Conservation (phyloP, 805 yeast genomes). For the Dipodascus geniculatus region DNA sequence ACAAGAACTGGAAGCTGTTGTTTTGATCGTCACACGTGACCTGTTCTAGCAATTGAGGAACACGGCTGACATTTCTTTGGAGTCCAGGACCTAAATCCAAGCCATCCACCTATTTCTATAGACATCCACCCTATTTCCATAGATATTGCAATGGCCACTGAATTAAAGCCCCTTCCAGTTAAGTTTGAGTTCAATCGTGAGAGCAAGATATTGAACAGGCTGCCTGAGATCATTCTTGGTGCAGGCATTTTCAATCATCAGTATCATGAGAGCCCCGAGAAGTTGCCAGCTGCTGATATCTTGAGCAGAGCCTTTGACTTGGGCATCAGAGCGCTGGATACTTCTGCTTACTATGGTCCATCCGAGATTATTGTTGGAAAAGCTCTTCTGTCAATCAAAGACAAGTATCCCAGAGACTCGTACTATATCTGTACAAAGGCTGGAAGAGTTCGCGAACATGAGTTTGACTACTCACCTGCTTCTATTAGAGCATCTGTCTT, state of each 20-base stretch:
- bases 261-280: constrained; percentile 58
- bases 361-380: constrained; percentile 66
- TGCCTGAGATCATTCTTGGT: constrained; percentile 48
- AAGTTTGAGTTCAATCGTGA: neutral
- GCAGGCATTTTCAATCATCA: constrained; percentile 83
- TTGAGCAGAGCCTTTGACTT: constrained; percentile 45
- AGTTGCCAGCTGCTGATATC: constrained; percentile 46
- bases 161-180: neutral
- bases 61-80: too few relatives aligned
- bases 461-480: constrained; percentile 61
- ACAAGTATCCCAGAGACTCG: constrained; percentile 40
- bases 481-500: constrained; percentile 50
- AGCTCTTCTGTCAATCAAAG: constrained; percentile 36
- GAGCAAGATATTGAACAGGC: constrained; percentile 22
- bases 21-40: neutral
- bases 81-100: too few relatives aligned
- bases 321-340: constrained; percentile 74
- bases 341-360: constrained; percentile 90
- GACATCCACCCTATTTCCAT: neutral
- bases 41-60: too few relatives aligned
- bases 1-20: neutral
- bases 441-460: constrained; percentile 58
- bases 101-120: too few relatives aligned
- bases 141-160: neutral
- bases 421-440: constrained; percentile 76